Conservation (phyloP, 2,329 filamentous ascomycete species). For the Verticillium zaregamsianum region DNA sequence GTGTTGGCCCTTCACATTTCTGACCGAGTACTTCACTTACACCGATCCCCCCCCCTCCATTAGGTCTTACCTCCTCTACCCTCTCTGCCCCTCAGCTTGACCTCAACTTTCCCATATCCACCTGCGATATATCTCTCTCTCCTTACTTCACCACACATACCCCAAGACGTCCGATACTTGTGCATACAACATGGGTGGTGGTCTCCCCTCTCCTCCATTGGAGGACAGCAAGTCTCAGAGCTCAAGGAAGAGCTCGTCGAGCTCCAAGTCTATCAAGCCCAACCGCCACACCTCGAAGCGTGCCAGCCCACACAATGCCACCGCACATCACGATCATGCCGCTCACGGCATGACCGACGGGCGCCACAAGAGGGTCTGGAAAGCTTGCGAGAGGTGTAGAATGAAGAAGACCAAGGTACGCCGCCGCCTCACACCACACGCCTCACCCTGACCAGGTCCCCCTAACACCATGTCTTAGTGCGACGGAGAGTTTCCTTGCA, state of each 20-base stretch:
- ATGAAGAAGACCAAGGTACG: slow-evolving; percentile 68
- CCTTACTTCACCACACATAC: not conserved
- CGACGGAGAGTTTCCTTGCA: slow-evolving; percentile 62
- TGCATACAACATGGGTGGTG: slow-evolving; percentile 39
- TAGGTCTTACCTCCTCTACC: not conserved
- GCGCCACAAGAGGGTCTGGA: slow-evolving; percentile 62
- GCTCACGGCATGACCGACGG: slow-evolving; percentile 40
- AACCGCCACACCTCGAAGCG: slow-evolving; percentile 49
- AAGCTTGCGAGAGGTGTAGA: slow-evolving; percentile 61
- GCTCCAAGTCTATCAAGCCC: slow-evolving; percentile 44
- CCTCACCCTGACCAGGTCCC: not conserved
- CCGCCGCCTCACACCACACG: not conserved
- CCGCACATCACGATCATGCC: slow-evolving; percentile 32
- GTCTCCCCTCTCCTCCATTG: slow-evolving; percentile 48
- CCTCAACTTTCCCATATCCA: not conserved
- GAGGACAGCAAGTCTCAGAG: slow-evolving; percentile 37
- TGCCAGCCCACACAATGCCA: slow-evolving; percentile 34
- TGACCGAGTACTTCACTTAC: not conserved
- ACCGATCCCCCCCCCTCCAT: not conserved
- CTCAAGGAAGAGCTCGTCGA: slow-evolving; percentile 33
- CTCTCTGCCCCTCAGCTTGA: not conserved
- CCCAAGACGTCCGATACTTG: not conserved
- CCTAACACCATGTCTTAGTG: slow-evolving; percentile 37
- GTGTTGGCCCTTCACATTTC: not conserved
- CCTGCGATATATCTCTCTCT: not conserved